Evolutionary conservation across 805 yeast species (phyloP), one percentile per base, ranked within the genome.

Genomic region (Sugiyamaella americana): DNA sequence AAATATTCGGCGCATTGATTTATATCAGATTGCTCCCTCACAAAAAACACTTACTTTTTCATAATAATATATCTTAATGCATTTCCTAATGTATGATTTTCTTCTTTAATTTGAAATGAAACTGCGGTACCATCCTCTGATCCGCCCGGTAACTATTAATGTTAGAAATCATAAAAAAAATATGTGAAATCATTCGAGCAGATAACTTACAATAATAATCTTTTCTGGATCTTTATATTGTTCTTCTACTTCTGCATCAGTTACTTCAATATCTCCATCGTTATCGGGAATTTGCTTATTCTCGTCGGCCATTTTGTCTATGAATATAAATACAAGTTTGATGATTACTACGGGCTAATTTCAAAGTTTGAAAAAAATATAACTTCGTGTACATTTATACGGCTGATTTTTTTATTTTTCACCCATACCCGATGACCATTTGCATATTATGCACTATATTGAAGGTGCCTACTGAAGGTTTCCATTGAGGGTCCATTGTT

Each of bases 41-140:
- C 17, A 36, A 19, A 5, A 42, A 20, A 50, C 6, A 29, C 60
- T 45, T 48, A 58, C 69, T 93, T 93, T 69, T 91, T 89, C 95
- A 93, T 88, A 58, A 93, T 87, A 63, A 91, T 80, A 67, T 88
- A 89, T 64, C 97, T 80, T 44, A 93, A 75, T 4, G 98, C 84
- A 61, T 93, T 93, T 20, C 98, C 98, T 43, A 93, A 69, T 1
- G 98, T 93, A 64, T 93, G 98, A 67, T 93, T 98, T 66, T 93
- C 98, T 56, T 88, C 93, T 26, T 79, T 64, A 51, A 93, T 83
- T 67, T 91, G 95, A 71, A 93, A 93, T 3, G 96, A 87, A 1
- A 95, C 96, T 22, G 95, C 88, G 37, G 91, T 77, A 39, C 96
- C 97, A 63, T 93, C 98, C 53, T 86, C 93, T 2, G 95, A 76